Conservation (phyloP, 2,329 filamentous ascomycete species). For the Albifimbria verrucaria region DNA sequence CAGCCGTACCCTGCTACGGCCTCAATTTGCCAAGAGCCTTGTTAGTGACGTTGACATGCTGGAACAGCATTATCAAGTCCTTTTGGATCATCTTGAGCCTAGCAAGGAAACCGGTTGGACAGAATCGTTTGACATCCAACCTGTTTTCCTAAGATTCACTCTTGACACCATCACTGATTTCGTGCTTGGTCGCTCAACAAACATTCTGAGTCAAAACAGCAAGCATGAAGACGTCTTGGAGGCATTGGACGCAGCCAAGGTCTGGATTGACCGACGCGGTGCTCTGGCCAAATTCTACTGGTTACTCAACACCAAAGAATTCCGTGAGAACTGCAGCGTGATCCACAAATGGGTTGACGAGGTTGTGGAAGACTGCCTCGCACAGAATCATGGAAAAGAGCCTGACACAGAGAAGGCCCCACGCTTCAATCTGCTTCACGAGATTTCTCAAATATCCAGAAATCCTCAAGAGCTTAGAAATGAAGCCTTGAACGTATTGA, state of each 20-base stretch:
- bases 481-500: constrained; percentile 33
- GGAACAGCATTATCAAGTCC: neutral
- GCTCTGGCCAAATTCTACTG: constrained; percentile 1
- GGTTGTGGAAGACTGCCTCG: neutral
- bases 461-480: constrained; percentile 20
- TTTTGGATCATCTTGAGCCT: neutral
- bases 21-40: neutral
- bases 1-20: neutral
- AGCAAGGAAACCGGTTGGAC: neutral
- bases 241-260: neutral
- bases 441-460: constrained; percentile 27
- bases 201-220: neutral
- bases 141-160: neutral
- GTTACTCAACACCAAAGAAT: constrained; percentile 3
- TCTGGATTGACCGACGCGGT: neutral
- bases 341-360: constrained; percentile 1
- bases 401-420: neutral
- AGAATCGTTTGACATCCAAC: neutral
- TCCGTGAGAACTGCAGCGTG: constrained; percentile 1
- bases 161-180: constrained; percentile 1
- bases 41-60: neutral
- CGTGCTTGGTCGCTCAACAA: neutral
- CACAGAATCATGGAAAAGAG: neutral
- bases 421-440: constrained; percentile 14
- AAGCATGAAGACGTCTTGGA: neutral